A percentile compares a stretch with the other conserved stretches of the same genome.
phyloP scores from a whole-genome alignment of 2,329 filamentous ascomycete species.

The Trichoderma sp. region DNA sequence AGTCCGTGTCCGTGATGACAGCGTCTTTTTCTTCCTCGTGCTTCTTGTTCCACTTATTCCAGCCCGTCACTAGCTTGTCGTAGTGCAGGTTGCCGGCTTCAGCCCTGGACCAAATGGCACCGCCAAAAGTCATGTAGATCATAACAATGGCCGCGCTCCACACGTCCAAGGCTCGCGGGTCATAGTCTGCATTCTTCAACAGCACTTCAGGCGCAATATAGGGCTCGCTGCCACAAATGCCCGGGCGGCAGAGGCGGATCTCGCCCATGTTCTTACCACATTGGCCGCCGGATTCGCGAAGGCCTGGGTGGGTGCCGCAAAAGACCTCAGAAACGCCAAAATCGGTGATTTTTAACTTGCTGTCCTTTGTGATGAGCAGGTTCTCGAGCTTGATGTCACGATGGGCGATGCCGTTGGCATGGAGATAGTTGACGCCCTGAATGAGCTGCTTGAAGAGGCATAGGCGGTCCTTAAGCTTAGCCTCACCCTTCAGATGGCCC shows the following conservation, averaged over 20 bases:
- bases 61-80: constrained; percentile 64
- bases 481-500: constrained; percentile 64
- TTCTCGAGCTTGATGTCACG: constrained; percentile 92
- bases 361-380: constrained; percentile 73
- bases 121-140: constrained; percentile 72
- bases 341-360: constrained; percentile 86
- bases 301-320: constrained; percentile 75
- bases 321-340: constrained; percentile 91
- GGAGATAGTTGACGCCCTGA: constrained; percentile 79
- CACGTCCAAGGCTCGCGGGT: constrained; percentile 78
- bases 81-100: constrained; percentile 60
- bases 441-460: constrained; percentile 91
- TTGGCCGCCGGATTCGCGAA: constrained; percentile 70
- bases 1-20: constrained; percentile 56
- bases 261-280: constrained; percentile 74
- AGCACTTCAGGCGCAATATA: constrained; percentile 89
- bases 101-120: constrained; percentile 73
- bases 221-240: constrained; percentile 80
- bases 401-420: constrained; percentile 82
- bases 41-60: constrained; percentile 66
- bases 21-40: constrained; percentile 42
- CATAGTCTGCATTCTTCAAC: constrained; percentile 63
- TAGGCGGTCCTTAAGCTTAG: constrained; percentile 67
- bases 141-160: constrained; percentile 87
- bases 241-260: constrained; percentile 71